A percentile compares a stretch with the other conserved stretches of the same genome.
These are phyloP conservation scores for Kingdonia uniflora DNA, from an alignment of 164 flowering plant species.

Conservation along the genomic window DNA sequence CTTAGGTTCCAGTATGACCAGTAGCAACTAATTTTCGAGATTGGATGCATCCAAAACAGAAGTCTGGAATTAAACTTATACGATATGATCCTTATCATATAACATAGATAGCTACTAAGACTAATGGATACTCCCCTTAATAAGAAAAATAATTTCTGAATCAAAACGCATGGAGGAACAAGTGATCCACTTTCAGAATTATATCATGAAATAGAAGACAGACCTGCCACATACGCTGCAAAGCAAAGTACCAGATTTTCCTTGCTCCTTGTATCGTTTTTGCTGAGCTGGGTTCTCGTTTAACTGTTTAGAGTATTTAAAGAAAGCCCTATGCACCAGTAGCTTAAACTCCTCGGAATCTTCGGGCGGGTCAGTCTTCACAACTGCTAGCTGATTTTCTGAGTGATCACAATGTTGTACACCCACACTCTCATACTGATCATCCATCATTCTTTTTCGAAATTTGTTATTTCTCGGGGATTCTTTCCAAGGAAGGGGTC, in stretches of 20 bases:
- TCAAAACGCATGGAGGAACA: slow-evolving; percentile 10
- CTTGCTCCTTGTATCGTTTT: slow-evolving; percentile 37
- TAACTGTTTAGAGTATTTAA: slow-evolving; percentile 43
- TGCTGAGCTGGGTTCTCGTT: slow-evolving; percentile 45
- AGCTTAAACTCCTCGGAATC: slow-evolving; percentile 53
- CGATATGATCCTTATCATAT: neutral
- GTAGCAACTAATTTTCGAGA: neutral
- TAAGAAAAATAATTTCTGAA: slow-evolving; percentile 17
- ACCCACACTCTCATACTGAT: slow-evolving; percentile 10
- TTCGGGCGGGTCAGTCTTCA: slow-evolving; percentile 39
- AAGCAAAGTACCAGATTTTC: slow-evolving; percentile 30
- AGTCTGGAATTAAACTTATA: slow-evolving; percentile 1
- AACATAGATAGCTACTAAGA: neutral
- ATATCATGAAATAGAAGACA: slow-evolving; percentile 28
- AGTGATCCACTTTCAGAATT: slow-evolving; percentile 23
- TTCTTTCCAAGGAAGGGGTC: slow-evolving; percentile 18
- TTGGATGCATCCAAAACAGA: slow-evolving; percentile 1
- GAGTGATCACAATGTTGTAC: slow-evolving; percentile 11
- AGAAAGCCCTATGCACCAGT: slow-evolving; percentile 41
- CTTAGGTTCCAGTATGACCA: neutral
- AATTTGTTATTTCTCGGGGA: slow-evolving; percentile 14
- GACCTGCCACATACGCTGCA: slow-evolving; percentile 76
- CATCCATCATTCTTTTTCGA: slow-evolving; percentile 9
- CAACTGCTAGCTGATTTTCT: slow-evolving; percentile 12
- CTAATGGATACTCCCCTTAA: slow-evolving; percentile 11